Evolutionary conservation across 2,329 filamentous ascomycete species (phyloP), one percentile per base, ranked within the genome.

Genomic region (Botrytis hyacinthi): DNA sequence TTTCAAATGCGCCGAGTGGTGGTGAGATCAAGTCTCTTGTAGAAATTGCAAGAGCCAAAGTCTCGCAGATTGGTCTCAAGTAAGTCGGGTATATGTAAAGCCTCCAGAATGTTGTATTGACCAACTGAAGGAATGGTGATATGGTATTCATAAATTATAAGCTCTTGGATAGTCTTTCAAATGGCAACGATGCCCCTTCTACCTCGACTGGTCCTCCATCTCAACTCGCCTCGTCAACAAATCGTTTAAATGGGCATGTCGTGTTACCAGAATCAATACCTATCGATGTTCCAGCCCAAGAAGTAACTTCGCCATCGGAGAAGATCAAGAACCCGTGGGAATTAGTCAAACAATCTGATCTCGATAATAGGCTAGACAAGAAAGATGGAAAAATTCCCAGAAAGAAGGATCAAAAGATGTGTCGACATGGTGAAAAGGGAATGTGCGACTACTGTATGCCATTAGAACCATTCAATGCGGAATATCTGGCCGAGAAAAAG

Each of bases 361-460:
- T 99, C 16, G 97, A 99, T 81, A 91, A 99, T 81, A 86, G 88
- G 73, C 85, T 99, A 80, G 96, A 99, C 83, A 93, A 90, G 83
- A 88, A 91, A 77, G 92, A 96, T 86, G 96, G 96, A 77, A 99
- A 97, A 84, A 97, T 98, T 70, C 85, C 89, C 32, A 87, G 95
- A 75, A 88, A 88, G 75, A 87, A 87, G 74, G 93, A 97, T 81
- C 82, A 84, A 74, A 93, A 93, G 81, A 96, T 99, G 94, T 99
- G 96, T 84, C 91, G 93, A 75, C 96, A 99, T 82, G 95, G 95
- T 1, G 91, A 92, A 70, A 98, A 97, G 84, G 96, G 96, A 82
- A 99, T 99, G 96, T 99, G 96, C 83, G 96, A 99, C 84, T 97
- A 98, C 84, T 99, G 96, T 84, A 97, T 97, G 89, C 97, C 97